phyloP scores from a whole-genome alignment of 164 flowering plant species.

The Macadamia tetraphylla region DNA sequence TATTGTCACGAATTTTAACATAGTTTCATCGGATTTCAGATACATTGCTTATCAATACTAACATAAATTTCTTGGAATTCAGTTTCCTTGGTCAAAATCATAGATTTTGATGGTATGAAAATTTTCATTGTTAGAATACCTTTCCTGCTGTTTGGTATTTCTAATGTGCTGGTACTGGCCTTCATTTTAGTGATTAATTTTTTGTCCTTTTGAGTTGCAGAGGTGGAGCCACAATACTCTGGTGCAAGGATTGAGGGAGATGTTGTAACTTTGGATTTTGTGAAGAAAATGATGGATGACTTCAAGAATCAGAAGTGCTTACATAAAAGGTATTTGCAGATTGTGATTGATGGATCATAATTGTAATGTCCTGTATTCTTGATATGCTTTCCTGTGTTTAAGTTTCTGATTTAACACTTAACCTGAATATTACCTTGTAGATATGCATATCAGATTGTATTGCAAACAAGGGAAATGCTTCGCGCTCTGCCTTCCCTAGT shows the following conservation, averaged over 20 bases:
- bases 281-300: constrained; percentile 94
- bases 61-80: too few relatives aligned
- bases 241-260: constrained; percentile 98
- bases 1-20: too few relatives aligned
- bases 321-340: constrained; percentile 60
- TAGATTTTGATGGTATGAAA: too few relatives aligned
- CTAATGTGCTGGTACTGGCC: neutral
- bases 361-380: too few relatives aligned
- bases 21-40: too few relatives aligned
- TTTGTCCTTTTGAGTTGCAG: constrained; percentile 28
- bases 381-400: neutral
- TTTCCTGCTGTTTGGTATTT: neutral
- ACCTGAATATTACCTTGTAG: constrained; percentile 28
- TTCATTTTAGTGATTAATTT: neutral
- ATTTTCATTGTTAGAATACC: too few relatives aligned
- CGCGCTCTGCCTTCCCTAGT: constrained; percentile 82
- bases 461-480: constrained; percentile 79
- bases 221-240: constrained; percentile 88
- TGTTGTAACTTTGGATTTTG: constrained; percentile 79
- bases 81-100: too few relatives aligned
- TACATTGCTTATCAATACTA: too few relatives aligned
- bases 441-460: constrained; percentile 88
- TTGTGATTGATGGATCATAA: neutral
- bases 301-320: constrained; percentile 83
- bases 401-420: neutral